Conservation (phyloP, 306 rosid species). For the Lagenaria siceraria region DNA sequence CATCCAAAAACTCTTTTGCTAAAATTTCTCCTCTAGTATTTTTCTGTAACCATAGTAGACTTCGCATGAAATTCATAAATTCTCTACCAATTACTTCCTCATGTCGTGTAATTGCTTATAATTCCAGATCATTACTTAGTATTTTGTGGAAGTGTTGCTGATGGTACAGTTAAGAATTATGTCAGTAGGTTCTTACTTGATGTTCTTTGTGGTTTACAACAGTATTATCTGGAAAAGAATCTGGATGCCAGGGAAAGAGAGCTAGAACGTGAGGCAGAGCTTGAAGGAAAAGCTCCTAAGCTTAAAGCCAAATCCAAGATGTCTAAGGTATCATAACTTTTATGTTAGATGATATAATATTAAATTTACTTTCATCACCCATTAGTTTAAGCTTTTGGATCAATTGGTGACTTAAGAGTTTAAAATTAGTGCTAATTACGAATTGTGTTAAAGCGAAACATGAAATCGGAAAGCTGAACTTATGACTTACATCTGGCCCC, state of each 20-base stretch:
- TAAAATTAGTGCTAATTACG: too few species aligned
- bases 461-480: neutral
- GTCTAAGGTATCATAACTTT: constrained; percentile 53
- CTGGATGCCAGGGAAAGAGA: constrained; percentile 73
- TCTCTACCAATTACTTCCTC: neutral
- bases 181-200: constrained; percentile 14
- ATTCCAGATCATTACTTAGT: neutral
- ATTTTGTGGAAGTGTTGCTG: neutral
- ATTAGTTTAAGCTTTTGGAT: too few species aligned
- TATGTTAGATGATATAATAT: too few species aligned
- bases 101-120: neutral
- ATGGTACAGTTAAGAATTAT: neutral
- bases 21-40: neutral
- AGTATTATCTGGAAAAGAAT: constrained; percentile 92
- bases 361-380: too few species aligned
- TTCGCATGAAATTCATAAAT: neutral
- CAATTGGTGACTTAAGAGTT: too few species aligned
- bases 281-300: constrained; percentile 88
- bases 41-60: neutral
- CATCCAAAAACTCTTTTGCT: too few species aligned
- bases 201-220: constrained; percentile 13
- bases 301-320: constrained; percentile 94
- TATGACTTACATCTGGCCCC: neutral
- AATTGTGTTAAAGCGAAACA: neutral
- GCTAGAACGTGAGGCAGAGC: constrained; percentile 84